Evolutionary conservation across 2,329 filamentous ascomycete genomes (phyloP).

Genomic region (Arachnopeziza araneosa): DNA sequence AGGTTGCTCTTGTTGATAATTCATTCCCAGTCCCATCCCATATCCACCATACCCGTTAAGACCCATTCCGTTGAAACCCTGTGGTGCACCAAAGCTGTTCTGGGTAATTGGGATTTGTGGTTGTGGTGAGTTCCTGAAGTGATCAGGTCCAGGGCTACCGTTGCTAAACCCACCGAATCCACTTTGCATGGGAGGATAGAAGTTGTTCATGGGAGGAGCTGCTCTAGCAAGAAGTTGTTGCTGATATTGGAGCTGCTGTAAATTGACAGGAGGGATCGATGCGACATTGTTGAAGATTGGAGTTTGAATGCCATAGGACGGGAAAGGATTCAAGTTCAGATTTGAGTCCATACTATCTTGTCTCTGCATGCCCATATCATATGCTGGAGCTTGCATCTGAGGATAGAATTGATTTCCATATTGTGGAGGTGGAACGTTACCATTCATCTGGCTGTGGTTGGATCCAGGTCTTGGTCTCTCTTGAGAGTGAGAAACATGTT

Average conservation of each 20-base stretch:
- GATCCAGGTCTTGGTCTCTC: conserved; percentile 52
- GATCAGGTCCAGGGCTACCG: conserved; percentile 45
- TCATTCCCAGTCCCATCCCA: conserved; percentile 42
- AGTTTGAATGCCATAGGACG: conserved; percentile 44
- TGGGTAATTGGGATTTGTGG: conserved; percentile 31
- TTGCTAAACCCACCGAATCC: conserved; percentile 49
- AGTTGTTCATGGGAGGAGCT: conserved; percentile 49
- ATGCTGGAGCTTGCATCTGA: conserved; percentile 39
- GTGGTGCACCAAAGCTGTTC: conserved; percentile 40
- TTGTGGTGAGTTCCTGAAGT: conserved; percentile 46
- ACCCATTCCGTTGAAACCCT: conserved; percentile 42
- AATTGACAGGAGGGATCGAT: conserved; percentile 42
- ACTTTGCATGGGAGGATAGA: conserved; percentile 50
- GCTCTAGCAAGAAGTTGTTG: conserved; percentile 51
- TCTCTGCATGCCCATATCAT: conserved; percentile 47
- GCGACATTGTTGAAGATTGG: conserved; percentile 46
- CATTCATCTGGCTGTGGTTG: conserved; percentile 43
- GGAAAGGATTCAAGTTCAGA: conserved; percentile 45
- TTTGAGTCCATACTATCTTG: conserved; percentile 47
- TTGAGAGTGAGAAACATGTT: conserved; percentile 30
- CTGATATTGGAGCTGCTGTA: conserved; percentile 54
- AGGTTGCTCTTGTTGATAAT: conserved; percentile 52
- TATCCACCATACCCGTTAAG: conserved; percentile 44
- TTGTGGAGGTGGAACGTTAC: conserved; percentile 37
- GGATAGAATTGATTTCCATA: conserved; percentile 48